These are phyloP conservation scores for Fusarium sarcochroum DNA, from an alignment of 2,329 filamentous ascomycete species.

Conservation along the genomic window DNA sequence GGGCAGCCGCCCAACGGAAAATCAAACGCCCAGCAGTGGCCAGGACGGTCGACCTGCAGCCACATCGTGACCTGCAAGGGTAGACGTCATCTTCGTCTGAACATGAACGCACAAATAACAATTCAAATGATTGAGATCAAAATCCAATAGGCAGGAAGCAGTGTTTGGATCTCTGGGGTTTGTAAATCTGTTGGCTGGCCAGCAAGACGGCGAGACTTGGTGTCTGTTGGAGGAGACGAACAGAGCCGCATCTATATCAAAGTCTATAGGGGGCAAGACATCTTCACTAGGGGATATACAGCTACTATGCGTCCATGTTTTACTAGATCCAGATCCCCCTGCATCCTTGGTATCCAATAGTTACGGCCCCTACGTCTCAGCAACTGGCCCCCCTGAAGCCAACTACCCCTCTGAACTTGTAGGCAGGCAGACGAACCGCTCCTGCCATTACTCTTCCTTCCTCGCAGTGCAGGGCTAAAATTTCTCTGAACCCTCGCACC, in stretches of 20 bases:
- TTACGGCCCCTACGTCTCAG: slow-evolving; percentile 9
- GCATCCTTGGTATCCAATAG: slow-evolving; percentile 13
- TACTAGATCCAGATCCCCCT: not conserved
- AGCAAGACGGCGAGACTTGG: slow-evolving; percentile 24
- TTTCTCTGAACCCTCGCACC: slow-evolving; percentile 16
- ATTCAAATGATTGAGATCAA: slow-evolving; percentile 12
- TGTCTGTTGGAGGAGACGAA: not conserved
- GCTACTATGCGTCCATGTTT: not conserved
- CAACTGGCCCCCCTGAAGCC: slow-evolving; percentile 9
- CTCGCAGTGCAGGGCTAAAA: slow-evolving; percentile 5
- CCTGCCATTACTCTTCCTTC: slow-evolving; percentile 19
- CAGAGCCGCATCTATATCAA: slow-evolving; percentile 13
- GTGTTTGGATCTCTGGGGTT: not conserved
- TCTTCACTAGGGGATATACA: not conserved
- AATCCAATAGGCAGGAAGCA: slow-evolving; percentile 12
- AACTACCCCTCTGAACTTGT: slow-evolving; percentile 9
- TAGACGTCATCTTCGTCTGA: slow-evolving; percentile 1
- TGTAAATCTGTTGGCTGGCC: not conserved
- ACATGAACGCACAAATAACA: slow-evolving; percentile 19
- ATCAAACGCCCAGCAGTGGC: slow-evolving; percentile 8
- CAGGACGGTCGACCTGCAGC: not conserved
- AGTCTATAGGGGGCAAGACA: slow-evolving; percentile 1
- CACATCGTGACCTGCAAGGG: slow-evolving; percentile 4
- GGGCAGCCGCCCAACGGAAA: not conserved
- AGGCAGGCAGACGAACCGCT: slow-evolving; percentile 17